Percentiles rank a stretch among this genome's conserved stretches.
phyloP scores from a whole-genome alignment of 2,329 filamentous ascomycete genomes.

The Fusarium torulosum region DNA sequence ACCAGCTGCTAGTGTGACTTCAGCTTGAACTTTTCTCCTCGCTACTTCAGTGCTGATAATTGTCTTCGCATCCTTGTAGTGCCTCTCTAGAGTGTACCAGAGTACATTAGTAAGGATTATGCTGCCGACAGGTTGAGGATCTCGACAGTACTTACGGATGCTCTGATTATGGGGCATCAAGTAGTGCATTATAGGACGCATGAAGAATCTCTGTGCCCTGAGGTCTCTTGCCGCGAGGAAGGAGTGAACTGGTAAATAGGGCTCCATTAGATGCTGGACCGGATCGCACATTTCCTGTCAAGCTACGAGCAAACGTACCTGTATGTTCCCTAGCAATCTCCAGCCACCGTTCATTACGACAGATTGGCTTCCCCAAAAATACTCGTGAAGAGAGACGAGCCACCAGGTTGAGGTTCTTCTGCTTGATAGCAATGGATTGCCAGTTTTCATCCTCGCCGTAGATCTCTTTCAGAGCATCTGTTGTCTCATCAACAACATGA shows the following conservation, averaged over 20 bases:
- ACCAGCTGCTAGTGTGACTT: not conserved
- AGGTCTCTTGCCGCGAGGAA: slow-evolving; percentile 43
- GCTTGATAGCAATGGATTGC: not conserved
- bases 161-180: not conserved
- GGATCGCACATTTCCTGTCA: too few relatives aligned
- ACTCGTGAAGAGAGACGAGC: slow-evolving; percentile 63
- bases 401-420: slow-evolving; percentile 45
- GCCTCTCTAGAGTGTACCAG: too few relatives aligned
- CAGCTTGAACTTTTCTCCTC: not conserved
- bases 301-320: too few relatives aligned
- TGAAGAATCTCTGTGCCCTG: not conserved
- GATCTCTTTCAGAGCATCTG: not conserved
- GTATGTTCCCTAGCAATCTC: slow-evolving; percentile 59
- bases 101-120: too few relatives aligned
- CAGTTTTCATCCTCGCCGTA: not conserved
- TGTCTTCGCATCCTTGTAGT: too few relatives aligned
- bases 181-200: not conserved
- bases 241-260: slow-evolving; percentile 32
- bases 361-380: slow-evolving; percentile 60
- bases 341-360: slow-evolving; percentile 62
- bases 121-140: too few relatives aligned
- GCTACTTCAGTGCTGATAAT: not conserved
- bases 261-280: too few relatives aligned
- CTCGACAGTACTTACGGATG: too few relatives aligned
- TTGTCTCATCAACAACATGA: not conserved